Evolutionary conservation across 352 stramenopile species (phyloP), one percentile per base, ranked within the genome.

Genomic region (Salisapilia sapeloensis): DNA sequence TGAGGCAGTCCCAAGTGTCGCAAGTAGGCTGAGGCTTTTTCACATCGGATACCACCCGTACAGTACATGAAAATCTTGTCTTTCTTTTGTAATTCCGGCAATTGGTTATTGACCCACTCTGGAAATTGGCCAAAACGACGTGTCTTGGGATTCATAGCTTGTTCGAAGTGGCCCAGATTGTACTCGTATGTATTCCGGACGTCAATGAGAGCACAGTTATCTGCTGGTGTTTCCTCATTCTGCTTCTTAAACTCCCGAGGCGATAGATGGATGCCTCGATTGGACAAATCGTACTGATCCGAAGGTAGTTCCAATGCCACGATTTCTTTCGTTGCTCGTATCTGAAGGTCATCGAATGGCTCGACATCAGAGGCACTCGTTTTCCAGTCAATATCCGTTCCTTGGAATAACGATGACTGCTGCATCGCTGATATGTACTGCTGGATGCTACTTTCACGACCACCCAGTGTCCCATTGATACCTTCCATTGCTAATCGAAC

Each of bases 41-140:
- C 74, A 18, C 74, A 89, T 10, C 74, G 74, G 30, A 89, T 76
- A 39, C 74, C 74, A 20, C 74, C 74, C 0, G 74, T 89, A 53
- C 74, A 89, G 46, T 85, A 89, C 74, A 90, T 85, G 53, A 90
- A 52, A 39, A 90, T 71, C 37, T 72, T 74, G 30, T 70, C 48
- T 33, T 84, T 80, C 33, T 60, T 38, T 39, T 76, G 49, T 14
- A 90, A 40, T 24, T 40, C 43, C 2, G 65, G 56, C 4, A 90
- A 46, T 35, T 79, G 40, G 4, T 56, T 37, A 16, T 54, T 55
- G 28, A 66, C 67, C 61, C 59, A 83, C 10, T 74, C 48, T 1
- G 74, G 74, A 35, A 90, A 90, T 29, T 80, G 62, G 2, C 67
- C 60, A 38, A 90, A 86, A 43, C 71, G 64, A 17, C 72, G 61